These are phyloP conservation scores for Metschnikowia santaceciliae DNA, from an alignment of 805 yeast species.

Conservation along the genomic window DNA sequence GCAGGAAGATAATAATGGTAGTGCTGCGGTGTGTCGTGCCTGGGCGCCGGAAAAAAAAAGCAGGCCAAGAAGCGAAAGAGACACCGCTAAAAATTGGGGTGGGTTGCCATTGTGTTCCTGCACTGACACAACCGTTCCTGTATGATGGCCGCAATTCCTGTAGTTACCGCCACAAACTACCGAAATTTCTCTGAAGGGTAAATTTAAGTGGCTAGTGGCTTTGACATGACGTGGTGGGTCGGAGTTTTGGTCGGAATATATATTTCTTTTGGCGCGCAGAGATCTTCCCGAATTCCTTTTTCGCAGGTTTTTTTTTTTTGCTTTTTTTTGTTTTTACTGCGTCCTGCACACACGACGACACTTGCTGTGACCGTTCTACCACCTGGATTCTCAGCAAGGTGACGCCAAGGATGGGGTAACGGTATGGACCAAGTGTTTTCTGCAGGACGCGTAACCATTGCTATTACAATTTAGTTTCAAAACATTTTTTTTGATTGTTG, in stretches of 20 bases:
- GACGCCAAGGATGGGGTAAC: too few species aligned
- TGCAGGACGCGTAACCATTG: too few species aligned
- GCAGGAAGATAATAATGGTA: neutral
- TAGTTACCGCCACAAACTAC: too few species aligned
- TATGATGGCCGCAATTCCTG: too few species aligned
- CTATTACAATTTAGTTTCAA: too few species aligned
- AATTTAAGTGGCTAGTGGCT: too few species aligned
- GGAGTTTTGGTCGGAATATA: slow-evolving; percentile 1
- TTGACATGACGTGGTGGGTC: neutral
- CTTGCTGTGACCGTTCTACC: neutral
- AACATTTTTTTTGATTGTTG: too few species aligned
- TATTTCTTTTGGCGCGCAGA: slow-evolving; percentile 1
- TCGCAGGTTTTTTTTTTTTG: neutral
- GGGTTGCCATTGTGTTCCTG: neutral
- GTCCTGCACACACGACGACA: neutral
- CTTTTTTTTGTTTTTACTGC: slow-evolving; percentile 1
- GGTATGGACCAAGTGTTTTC: too few species aligned
- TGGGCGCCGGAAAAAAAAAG: neutral
- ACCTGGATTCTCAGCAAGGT: too few species aligned
- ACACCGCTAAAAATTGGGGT: neutral
- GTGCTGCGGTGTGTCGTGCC: neutral
- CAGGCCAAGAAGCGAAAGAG: neutral
- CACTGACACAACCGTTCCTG: neutral
- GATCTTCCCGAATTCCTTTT: neutral
- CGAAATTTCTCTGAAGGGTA: too few species aligned